Evolutionary conservation across 768 basidiomycete species (phyloP), one percentile per base, ranked within the genome.

Genomic region (Rhizopogon rudus): DNA sequence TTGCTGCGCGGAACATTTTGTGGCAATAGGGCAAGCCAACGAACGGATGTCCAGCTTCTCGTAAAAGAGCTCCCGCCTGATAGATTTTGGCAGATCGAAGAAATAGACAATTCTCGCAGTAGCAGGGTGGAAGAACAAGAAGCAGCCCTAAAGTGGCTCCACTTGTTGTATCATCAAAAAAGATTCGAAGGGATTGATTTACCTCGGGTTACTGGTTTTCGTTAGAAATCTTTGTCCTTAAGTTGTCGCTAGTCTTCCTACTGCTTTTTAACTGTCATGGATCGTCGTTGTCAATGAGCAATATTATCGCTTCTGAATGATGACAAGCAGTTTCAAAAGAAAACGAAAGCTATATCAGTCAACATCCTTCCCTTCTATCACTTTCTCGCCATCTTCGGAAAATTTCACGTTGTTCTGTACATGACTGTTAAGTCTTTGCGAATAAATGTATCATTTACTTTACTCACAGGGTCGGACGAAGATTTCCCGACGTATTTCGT

Each of bases 401-500:
- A 93, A 85, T 62, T 82, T 87, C 46, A 92, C 81, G 61, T 88
- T 88, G 49, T 85, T 79, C 87, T 91, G 60, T 28, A 9, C 2
- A 25, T 10, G 28, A 60, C 6, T 46, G n/a, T 9, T 3, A 10
- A 31, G 7, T 20, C 3, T 14, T 3, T 3, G 40, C 13, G 17
- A 14, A 8, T 8, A 16, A 14, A 44, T n/a, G 7, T 22, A 9
- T 39, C 14, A 44, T 33, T 52, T 22, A 14, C 41, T 25, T 40
- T 13, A 54, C 68, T 52, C 55, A 81, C 79, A 57, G 71, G 61
- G 49, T 77, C 74, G 8, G 72, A 73, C 2, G 68, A 66, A 9
- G 87, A 89, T 65, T 81, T 88, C 13, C 88, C 90, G 54, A 93
- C 74, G 59, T 90, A 93, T 67, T 93, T 93, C 7, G 91, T 93